Conservation (phyloP, 1,284 basidiomycete genomes). For the Leccinum cinnamomeum region DNA sequence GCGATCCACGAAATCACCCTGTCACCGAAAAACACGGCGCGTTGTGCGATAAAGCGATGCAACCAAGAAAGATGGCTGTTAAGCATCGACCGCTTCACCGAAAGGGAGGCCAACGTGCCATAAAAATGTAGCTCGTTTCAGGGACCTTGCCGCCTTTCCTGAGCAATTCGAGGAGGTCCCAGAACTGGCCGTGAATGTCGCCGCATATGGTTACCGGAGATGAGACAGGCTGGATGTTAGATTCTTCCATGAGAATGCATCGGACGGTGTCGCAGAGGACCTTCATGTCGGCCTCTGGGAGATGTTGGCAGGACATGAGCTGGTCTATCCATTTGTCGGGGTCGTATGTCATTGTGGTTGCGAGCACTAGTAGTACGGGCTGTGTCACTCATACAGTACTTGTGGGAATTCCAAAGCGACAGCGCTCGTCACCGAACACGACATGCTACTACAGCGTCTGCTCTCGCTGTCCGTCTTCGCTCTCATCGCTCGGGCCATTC, state of each 20-base stretch:
- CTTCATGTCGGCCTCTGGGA: slow-evolving; percentile 93
- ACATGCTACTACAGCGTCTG: slow-evolving; percentile 15
- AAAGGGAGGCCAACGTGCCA: slow-evolving; percentile 68
- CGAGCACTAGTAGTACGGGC: neutral
- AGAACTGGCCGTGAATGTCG: slow-evolving; percentile 95
- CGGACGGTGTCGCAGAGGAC: slow-evolving; percentile 85
- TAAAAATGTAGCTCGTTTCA: slow-evolving; percentile 95
- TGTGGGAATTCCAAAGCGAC: slow-evolving; percentile 23
- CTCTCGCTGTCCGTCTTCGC: slow-evolving; percentile 14
- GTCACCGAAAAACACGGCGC: slow-evolving; percentile 8
- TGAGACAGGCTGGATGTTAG: slow-evolving; percentile 92
- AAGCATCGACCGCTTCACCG: slow-evolving; percentile 17
- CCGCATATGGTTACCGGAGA: slow-evolving; percentile 92
- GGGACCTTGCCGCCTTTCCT: slow-evolving; percentile 87
- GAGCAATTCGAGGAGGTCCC: slow-evolving; percentile 91
- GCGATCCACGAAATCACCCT: slow-evolving; percentile 98
- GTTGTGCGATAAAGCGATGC: slow-evolving; percentile 8
- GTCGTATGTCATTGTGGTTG: slow-evolving; percentile 39
- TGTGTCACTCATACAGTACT: neutral
- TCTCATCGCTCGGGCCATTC: slow-evolving; percentile 44
- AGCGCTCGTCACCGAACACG: neutral
- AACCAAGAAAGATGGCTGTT: slow-evolving; percentile 24
- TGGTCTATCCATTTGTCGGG: slow-evolving; percentile 77
- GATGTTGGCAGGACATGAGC: slow-evolving; percentile 81
- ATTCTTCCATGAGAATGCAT: slow-evolving; percentile 87